Evolutionary conservation across 139 green algal species (phyloP), one percentile per base, ranked within the genome.

Genomic region (Chlorella sorokiniana): DNA sequence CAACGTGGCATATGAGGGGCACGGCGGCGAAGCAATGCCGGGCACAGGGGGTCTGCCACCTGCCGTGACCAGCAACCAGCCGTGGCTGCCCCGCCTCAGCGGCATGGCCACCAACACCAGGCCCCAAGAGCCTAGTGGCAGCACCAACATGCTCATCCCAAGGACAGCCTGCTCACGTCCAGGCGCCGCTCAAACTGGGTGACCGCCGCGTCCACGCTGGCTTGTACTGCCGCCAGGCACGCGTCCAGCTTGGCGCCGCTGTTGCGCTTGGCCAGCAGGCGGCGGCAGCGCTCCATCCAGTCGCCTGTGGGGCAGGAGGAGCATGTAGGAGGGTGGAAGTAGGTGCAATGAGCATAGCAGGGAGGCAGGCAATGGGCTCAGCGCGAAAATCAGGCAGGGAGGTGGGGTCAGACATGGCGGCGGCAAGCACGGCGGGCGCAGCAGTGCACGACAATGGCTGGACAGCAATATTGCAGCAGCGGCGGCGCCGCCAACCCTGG

Each of bases 181-280:
- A 92, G 79, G 23, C 90, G 75, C 25, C 76, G 51, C 59, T 86
- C 56, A 78, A 93, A 82, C 83, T 94, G 88, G 40, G 86, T 65
- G 76, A 92, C 41, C 8, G 87, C 86, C 5, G 37, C 29, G 56
- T 88, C 81, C 38, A 90, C 67, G 4, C 59, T 75, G 33, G 69
- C 25, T 31, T 51, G 61, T 22, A 89, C 51, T 37, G 40, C 54
- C 0, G 72, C 78, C 23, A 91, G 71, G 69, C 77, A 84, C 10
- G 29, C 23, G 35, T 45, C 54, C 70, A 91, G 83, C 38, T n/a
- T 64, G 27, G 81, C 79, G 1, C 54, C 68, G 41, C 67, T 72
- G 79, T 82, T 82, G 74, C 83, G 75, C 76, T 88, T 85, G 65
- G 69, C 86, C 6, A 87, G 42, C 18, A 31, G 27, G 9, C 59